Conservation (phyloP, 129 eudicot species). For the Oenanthe sinensis region DNA sequence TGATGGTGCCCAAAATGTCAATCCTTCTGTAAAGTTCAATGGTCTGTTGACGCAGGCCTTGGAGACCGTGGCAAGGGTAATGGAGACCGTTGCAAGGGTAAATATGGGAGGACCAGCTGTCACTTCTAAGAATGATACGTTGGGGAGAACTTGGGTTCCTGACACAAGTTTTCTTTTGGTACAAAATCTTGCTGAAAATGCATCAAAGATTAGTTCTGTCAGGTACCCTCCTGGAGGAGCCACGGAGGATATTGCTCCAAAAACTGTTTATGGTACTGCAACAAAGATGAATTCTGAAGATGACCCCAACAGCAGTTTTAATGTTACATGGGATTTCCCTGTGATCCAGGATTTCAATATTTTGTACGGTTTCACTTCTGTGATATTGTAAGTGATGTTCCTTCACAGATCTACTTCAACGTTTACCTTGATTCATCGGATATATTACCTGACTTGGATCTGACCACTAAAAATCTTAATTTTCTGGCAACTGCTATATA, state of each 20-base stretch:
- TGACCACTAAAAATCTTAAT: slow-evolving; percentile 12
- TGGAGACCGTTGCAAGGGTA: slow-evolving; percentile 63
- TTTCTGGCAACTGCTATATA: slow-evolving; percentile 38
- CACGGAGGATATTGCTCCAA: slow-evolving; percentile 52
- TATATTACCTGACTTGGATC: slow-evolving; percentile 39
- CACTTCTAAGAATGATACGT: slow-evolving; percentile 45
- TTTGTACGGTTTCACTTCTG: slow-evolving; percentile 69
- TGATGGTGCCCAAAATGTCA: slow-evolving; percentile 41
- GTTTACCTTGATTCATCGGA: slow-evolving; percentile 38
- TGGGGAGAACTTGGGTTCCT: slow-evolving; percentile 65
- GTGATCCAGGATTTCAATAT: slow-evolving; percentile 62
- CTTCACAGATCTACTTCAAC: slow-evolving; percentile 45
- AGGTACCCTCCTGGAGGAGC: slow-evolving; percentile 43
- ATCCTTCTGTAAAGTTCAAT: slow-evolving; percentile 31
- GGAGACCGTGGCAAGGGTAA: slow-evolving; percentile 63
- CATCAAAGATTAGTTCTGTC: slow-evolving; percentile 26
- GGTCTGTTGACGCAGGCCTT: slow-evolving; percentile 51
- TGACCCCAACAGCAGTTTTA: slow-evolving; percentile 50
- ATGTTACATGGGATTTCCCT: slow-evolving; percentile 69
- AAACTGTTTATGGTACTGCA: slow-evolving; percentile 60
- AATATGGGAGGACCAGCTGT: slow-evolving; percentile 85
- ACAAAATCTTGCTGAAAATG: slow-evolving; percentile 26
- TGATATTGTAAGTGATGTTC: slow-evolving; percentile 49
- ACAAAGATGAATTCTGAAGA: slow-evolving; percentile 35
- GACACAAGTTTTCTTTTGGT: slow-evolving; percentile 32